phyloP scores from a whole-genome alignment of 345 rosid genomes.

The Chamaenerion angustifolium region DNA sequence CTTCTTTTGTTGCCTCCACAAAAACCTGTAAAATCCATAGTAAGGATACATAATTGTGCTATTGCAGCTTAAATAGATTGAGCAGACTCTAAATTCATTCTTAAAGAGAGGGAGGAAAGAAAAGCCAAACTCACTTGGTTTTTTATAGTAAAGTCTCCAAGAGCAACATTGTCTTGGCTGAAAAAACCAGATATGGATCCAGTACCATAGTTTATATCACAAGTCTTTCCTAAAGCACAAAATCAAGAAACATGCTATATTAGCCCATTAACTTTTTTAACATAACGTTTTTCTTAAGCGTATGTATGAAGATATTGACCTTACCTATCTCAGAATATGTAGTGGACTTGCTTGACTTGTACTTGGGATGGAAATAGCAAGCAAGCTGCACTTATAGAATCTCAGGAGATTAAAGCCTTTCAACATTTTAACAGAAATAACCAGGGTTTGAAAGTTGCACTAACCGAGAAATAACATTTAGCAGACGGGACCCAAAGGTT shows the following conservation, averaged over 20 bases:
- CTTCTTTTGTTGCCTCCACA: conserved; percentile 59
- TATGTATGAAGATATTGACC: not conserved
- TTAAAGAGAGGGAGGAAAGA: conserved; percentile 1
- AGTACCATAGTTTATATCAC: conserved; percentile 53
- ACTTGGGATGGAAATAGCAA: conserved; percentile 60
- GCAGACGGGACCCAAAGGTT: conserved; percentile 84
- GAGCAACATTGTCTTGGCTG: conserved; percentile 56
- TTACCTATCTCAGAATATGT: conserved; percentile 48
- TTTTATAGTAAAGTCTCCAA: conserved; percentile 48
- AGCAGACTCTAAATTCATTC: not conserved
- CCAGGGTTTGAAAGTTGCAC: conserved; percentile 6
- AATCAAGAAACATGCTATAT: not conserved
- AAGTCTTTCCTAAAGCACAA: conserved; percentile 31
- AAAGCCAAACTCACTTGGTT: conserved; percentile 35
- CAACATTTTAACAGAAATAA: too few species aligned
- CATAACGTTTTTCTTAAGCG: not conserved
- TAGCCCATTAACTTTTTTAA: not conserved
- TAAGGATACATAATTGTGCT: not conserved
- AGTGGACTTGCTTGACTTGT: conserved; percentile 47
- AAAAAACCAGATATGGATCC: conserved; percentile 67
- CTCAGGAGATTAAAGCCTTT: not conserved
- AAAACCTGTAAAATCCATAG: conserved; percentile 29
- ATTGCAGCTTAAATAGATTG: not conserved
- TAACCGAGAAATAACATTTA: conserved; percentile 58
- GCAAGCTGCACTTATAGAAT: conserved; percentile 34